Evolutionary conservation across 331 rosid species (phyloP), one percentile per base, ranked within the genome.

Genomic region (Ulmus americana): DNA sequence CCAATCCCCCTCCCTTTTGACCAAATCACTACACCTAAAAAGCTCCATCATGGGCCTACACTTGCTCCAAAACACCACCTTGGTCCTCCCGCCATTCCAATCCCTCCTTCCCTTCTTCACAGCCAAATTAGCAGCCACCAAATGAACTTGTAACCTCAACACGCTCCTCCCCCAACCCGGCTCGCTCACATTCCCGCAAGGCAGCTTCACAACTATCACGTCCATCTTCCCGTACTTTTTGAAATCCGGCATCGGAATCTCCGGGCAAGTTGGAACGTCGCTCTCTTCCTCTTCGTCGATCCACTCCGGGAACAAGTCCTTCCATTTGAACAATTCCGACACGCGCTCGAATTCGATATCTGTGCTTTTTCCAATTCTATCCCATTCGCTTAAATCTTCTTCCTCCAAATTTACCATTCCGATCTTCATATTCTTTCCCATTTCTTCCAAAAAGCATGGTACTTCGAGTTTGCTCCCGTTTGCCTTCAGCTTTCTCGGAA

Each of bases 261-360:
- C 91, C 1, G 97, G 97, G 46, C 97, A 90, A 0, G 83, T 35
- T 6, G 91, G 79, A 7, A 85, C 95, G 0, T 81, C 88, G 10
- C 67, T 76, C 57, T 86, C 91, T 76, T 90, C 97, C 56, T 90
- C 95, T 67, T 90, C 95, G 35, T 90, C 97, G 54, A 90, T 79
- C 95, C 95, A 90, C 70, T 90, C 97, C 0, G 95, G 96, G 65
- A 84, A 90, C 67, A 90, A 65, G 43, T 90, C 82, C 0, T 87
- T 79, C 97, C 97, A 90, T 47, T 90, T 82, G 67, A 90, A 81
- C 39, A 57, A 52, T 47, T 78, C 67, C 0, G 97, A 82, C 6
- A 81, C 91, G 62, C 43, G 77, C 56, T 84, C 82, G 22, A 86
- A 86, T n/a, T n/a, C 16, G 52, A 89, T 18, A 0, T 46, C 60